Evolutionary conservation across 495 filamentous ascomycete genomes (phyloP), one percentile per base, ranked within the genome.

Genomic region (Massariosphaeria phaeospora): DNA sequence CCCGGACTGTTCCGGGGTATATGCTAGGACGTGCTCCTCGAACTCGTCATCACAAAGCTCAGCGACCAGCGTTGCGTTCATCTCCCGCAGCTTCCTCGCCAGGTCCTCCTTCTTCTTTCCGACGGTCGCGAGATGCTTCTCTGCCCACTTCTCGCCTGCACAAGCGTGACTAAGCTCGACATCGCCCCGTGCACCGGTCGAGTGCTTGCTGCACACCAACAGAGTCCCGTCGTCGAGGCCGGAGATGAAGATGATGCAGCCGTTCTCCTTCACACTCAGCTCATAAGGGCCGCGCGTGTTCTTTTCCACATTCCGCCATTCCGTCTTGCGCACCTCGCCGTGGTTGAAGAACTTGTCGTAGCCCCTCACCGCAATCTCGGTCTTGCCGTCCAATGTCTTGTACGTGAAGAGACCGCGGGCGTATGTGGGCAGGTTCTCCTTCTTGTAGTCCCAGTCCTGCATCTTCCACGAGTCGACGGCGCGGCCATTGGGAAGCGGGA

Each of bases 321-420:
- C 73, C 0, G 93, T 97, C 27, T 81, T 76, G 11, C 72, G 65
- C 2, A 89, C 83, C 69, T 98, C 93, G 36, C 78, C 79, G 24
- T 86, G 75, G 64, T 98, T 98, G 81, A 97, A 97, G 75, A 98
- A 98, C 72, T 98, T 98, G 74, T 98, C 94, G 70, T 98, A 98
- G 29, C 93, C 93, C 51, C 93, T 80, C 29, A 83, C 79, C 2
- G 76, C 84, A 49, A 98, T 96, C 68, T 96, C 88, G 13, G 79
- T 75, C 2, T 75, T 72, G 4, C 82, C 81, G 18, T 81, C 72
- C 42, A 74, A 70, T 38, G 75, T 79, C 55, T 69, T 76, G 36
- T 82, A 83, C 17, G 91, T 98, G 69, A 98, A 98, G 1, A 98
- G 78, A 18, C 94, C 94, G 17, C 93, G 83, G 15, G 93, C 89